phyloP scores from a whole-genome alignment of 495 filamentous ascomycete genomes.

The Hyaloscypha variabilis region DNA sequence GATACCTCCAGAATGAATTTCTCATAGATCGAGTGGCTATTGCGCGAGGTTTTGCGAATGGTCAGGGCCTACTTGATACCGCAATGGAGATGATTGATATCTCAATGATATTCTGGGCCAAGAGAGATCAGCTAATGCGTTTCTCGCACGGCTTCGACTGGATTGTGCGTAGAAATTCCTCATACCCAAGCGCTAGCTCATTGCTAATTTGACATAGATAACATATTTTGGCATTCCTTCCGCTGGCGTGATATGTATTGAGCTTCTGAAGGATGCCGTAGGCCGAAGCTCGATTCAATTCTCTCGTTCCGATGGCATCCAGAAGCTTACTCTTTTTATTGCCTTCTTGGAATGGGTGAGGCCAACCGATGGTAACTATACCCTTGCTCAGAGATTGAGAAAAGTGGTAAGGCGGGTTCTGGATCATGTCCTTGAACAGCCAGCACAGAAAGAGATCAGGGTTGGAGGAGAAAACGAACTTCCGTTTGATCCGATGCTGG shows the following conservation, averaged over 20 bases:
- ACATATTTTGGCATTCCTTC: conserved; percentile 28
- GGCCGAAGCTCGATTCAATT: conserved; percentile 12
- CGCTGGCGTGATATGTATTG: conserved; percentile 29
- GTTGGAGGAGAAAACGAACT: neutral
- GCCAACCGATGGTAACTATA: conserved; percentile 31
- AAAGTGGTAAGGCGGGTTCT: conserved; percentile 27
- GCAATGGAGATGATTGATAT: conserved; percentile 31
- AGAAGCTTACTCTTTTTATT: conserved; percentile 33
- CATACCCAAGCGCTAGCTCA: neutral
- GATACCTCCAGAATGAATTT: conserved; percentile 27
- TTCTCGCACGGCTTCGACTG: conserved; percentile 30
- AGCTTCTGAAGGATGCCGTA: conserved; percentile 26
- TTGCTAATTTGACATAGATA: conserved; percentile 6
- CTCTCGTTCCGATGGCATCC: conserved; percentile 29
- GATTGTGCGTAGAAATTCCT: conserved; percentile 21
- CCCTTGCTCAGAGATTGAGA: conserved; percentile 21
- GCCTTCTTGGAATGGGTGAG: conserved; percentile 33
- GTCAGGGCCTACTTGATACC: conserved; percentile 25
- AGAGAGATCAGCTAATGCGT: conserved; percentile 22
- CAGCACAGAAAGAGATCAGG: conserved; percentile 2
- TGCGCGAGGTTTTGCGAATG: conserved; percentile 20
- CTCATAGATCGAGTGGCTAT: conserved; percentile 29
- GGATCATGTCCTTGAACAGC: conserved; percentile 29
- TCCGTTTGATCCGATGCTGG: conserved; percentile 26
- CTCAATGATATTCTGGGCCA: conserved; percentile 29